A percentile compares a stretch with the other conserved stretches of the same genome.
These are phyloP conservation scores for Suillus spraguei DNA, from an alignment of 768 basidiomycete genomes.

Conservation along the genomic window DNA sequence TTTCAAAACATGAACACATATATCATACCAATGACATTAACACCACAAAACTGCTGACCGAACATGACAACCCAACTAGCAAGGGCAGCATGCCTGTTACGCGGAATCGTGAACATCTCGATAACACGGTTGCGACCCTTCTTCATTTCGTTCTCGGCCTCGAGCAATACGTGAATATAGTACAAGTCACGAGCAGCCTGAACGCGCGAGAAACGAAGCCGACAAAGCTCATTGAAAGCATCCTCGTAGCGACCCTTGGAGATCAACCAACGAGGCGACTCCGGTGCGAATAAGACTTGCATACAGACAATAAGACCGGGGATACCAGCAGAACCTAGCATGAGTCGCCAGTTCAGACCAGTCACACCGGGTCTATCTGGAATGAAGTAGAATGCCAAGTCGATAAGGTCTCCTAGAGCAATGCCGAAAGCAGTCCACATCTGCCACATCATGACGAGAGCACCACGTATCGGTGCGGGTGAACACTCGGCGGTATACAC, in stretches of 20 bases:
- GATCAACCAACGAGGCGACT: conserved; percentile 88
- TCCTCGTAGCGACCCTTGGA: conserved; percentile 71
- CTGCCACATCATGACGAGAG: conserved; percentile 92
- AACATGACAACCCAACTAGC: conserved; percentile 75
- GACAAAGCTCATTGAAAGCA: conserved; percentile 65
- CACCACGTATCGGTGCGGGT: conserved; percentile 83
- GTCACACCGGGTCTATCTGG: conserved; percentile 46
- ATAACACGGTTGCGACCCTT: conserved; percentile 55
- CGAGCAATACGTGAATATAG: conserved; percentile 74
- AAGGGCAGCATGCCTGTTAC: conserved; percentile 65
- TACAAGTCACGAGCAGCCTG: conserved; percentile 84
- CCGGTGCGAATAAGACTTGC: conserved; percentile 52
- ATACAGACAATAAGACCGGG: conserved; percentile 47
- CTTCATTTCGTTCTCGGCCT: conserved; percentile 62
- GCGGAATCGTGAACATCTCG: conserved; percentile 77
- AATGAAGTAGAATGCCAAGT: conserved; percentile 61
- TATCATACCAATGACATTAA: conserved; percentile 57
- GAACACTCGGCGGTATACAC: conserved; percentile 77
- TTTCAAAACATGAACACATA: neutral
- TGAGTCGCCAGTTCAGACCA: conserved; percentile 81
- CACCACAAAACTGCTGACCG: conserved; percentile 82
- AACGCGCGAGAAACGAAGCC: conserved; percentile 67
- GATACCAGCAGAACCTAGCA: conserved; percentile 71
- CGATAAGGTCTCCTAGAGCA: conserved; percentile 68
- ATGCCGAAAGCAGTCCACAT: conserved; percentile 91